phyloP scores from a whole-genome alignment of 805 yeast species.

The Cyberlindnera misumaiensis region DNA sequence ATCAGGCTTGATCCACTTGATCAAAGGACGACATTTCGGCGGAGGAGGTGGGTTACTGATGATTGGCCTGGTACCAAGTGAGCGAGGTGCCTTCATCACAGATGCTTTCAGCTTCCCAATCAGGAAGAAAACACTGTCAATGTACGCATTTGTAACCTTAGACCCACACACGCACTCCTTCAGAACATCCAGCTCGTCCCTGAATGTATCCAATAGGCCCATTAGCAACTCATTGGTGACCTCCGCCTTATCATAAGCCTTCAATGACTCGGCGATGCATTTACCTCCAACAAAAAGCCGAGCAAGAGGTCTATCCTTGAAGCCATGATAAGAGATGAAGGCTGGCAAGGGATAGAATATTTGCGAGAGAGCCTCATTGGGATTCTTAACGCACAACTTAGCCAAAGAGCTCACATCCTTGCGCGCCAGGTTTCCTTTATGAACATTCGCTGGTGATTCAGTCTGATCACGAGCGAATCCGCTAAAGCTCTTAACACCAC shows the following conservation, averaged over 20 bases:
- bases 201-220: not conserved
- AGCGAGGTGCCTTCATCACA: no score
- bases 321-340: not conserved
- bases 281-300: not conserved
- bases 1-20: no score
- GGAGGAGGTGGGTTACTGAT: no score
- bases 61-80: no score
- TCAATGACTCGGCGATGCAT: not conserved
- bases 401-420: not conserved
- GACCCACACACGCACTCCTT: not conserved
- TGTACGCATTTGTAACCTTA: not conserved
- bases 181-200: not conserved
- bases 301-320: not conserved
- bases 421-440: not conserved
- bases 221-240: not conserved
- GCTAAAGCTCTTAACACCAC: not conserved
- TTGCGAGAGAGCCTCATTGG: not conserved
- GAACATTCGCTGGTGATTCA: not conserved
- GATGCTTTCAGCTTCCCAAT: no score
- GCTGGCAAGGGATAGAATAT: not conserved
- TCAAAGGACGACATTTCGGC: no score
- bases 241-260: not conserved
- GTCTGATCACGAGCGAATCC: not conserved
- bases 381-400: not conserved
- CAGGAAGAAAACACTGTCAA: not conserved